These are phyloP conservation scores for Choiromyces venosus DNA, from an alignment of 495 filamentous ascomycete species.

Conservation along the genomic window DNA sequence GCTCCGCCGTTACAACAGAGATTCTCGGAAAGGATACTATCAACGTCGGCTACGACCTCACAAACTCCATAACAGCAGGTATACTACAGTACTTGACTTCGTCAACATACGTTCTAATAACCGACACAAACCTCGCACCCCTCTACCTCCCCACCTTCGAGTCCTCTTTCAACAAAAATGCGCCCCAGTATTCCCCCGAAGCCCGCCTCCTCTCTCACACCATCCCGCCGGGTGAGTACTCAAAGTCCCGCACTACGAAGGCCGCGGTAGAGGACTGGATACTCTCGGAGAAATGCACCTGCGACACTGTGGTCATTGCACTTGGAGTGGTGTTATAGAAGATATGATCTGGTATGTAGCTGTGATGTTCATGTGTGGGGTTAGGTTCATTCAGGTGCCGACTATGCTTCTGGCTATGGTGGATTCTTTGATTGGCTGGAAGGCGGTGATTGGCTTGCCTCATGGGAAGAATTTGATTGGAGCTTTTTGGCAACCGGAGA, in stretches of 20 bases:
- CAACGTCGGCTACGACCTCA: slow-evolving; percentile 85
- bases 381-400: slow-evolving; percentile 92
- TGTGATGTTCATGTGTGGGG: slow-evolving; percentile 95
- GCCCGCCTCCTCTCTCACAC: slow-evolving; percentile 77
- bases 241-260: slow-evolving; percentile 87
- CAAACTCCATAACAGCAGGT: slow-evolving; percentile 72
- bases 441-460: slow-evolving; percentile 95
- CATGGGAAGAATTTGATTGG: slow-evolving; percentile 95
- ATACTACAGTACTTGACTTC: slow-evolving; percentile 69
- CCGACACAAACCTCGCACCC: slow-evolving; percentile 82
- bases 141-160: slow-evolving; percentile 75
- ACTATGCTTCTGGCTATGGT: slow-evolving; percentile 96
- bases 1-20: slow-evolving; percentile 27
- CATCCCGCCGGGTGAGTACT: slow-evolving; percentile 85
- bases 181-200: slow-evolving; percentile 47
- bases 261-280: slow-evolving; percentile 97
- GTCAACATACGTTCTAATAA: slow-evolving; percentile 91
- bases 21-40: slow-evolving; percentile 60
- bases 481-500: slow-evolving; percentile 90
- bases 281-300: slow-evolving; percentile 80
- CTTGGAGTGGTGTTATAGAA: slow-evolving; percentile 94
- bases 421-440: slow-evolving; percentile 95
- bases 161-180: slow-evolving; percentile 58
- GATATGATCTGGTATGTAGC: slow-evolving; percentile 97
- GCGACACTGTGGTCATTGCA: slow-evolving; percentile 91